Percentiles rank a stretch among this genome's conserved stretches.
Conservation (phyloP, 2,329 filamentous ascomycete species). For the Stagonosporopsis chrysanthemi region DNA sequence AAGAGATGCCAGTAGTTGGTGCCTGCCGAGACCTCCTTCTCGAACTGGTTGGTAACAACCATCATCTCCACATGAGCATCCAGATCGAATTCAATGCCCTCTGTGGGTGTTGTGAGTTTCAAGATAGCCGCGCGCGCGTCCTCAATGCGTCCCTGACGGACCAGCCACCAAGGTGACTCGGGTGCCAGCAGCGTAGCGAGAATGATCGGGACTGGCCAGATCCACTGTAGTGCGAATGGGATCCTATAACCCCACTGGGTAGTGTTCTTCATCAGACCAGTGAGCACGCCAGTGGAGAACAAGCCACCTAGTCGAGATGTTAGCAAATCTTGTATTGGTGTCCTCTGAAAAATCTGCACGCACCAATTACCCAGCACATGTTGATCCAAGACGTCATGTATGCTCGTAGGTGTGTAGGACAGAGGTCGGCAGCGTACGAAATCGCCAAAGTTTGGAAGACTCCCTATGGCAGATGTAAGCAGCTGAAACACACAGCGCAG, state of each 20-base stretch:
- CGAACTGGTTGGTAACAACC: conserved; percentile 81
- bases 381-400: conserved; percentile 68
- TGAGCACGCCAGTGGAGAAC: conserved; percentile 73
- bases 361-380: conserved; percentile 73
- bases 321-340: neutral
- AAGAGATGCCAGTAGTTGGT: conserved; percentile 82
- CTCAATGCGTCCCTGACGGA: conserved; percentile 64
- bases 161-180: conserved; percentile 58
- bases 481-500: neutral
- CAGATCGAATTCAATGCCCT: conserved; percentile 48
- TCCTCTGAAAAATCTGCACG: neutral
- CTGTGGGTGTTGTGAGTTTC: conserved; percentile 64
- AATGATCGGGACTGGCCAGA: conserved; percentile 73
- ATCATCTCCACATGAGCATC: conserved; percentile 79
- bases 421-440: conserved; percentile 58
- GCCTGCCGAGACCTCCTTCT: conserved; percentile 70
- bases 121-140: conserved; percentile 70
- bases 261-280: conserved; percentile 66
- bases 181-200: conserved; percentile 71
- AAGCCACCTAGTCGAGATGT: conserved; percentile 52
- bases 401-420: conserved; percentile 70
- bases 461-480: neutral
- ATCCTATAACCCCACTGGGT: conserved; percentile 73
- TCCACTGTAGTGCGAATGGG: conserved; percentile 73
- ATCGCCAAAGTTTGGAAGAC: conserved; percentile 34